phyloP scores from a whole-genome alignment of 352 stramenopile species.

The Blastocystis sp. region DNA sequence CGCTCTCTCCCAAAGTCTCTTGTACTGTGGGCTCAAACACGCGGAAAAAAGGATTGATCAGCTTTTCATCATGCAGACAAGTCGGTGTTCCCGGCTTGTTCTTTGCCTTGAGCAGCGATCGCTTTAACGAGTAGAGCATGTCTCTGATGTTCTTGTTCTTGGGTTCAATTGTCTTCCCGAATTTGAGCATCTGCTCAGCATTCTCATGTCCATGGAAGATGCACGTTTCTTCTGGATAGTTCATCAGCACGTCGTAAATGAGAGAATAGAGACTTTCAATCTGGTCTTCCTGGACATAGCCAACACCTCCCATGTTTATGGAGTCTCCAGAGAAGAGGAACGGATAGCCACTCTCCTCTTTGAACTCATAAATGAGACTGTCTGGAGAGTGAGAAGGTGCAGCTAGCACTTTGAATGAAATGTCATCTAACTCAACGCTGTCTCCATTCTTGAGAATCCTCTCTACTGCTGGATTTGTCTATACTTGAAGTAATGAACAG shows the following conservation, averaged over 20 bases:
- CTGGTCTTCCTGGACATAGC: slow-evolving; percentile 33
- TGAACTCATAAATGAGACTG: slow-evolving; percentile 57
- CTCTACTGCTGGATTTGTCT: slow-evolving; percentile 24
- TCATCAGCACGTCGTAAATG: slow-evolving; percentile 49
- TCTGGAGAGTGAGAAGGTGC: slow-evolving; percentile 47
- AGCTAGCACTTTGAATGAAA: slow-evolving; percentile 33
- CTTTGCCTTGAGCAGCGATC: slow-evolving; percentile 10
- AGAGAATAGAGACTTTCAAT: background rate
- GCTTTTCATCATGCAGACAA: slow-evolving; percentile 55
- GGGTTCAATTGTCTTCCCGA: slow-evolving; percentile 10
- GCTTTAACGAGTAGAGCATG: background rate
- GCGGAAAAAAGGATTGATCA: slow-evolving; percentile 61
- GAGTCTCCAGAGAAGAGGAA: slow-evolving; percentile 56
- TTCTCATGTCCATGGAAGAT: slow-evolving; percentile 58
- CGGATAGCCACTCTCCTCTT: slow-evolving; percentile 1
- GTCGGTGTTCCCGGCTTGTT: slow-evolving; percentile 34
- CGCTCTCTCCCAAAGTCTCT: background rate
- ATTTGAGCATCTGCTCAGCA: slow-evolving; percentile 50
- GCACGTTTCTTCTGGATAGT: slow-evolving; percentile 44
- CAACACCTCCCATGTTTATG: slow-evolving; percentile 1
- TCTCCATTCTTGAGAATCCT: background rate
- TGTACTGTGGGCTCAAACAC: slow-evolving; percentile 3
- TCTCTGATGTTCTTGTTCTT: background rate
- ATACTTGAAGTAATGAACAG: background rate
- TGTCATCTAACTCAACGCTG: background rate